Conservation (phyloP, 1,284 basidiomycete genomes). For the Stygiomarasmius scandens region DNA sequence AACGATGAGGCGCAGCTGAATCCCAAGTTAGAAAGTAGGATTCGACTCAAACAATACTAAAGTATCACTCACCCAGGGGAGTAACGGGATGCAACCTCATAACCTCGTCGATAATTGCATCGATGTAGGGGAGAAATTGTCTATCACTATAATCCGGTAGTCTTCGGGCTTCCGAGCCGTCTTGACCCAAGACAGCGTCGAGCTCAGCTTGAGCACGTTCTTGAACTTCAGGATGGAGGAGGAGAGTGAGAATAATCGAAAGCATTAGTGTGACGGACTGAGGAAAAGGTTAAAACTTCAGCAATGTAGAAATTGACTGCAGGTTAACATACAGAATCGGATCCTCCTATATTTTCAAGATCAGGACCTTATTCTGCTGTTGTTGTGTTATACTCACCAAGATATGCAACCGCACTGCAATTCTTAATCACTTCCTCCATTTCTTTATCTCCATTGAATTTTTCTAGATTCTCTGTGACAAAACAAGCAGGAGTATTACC, state of each 20-base stretch:
- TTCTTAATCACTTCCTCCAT: constrained; percentile 5
- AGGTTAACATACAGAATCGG: too few species aligned
- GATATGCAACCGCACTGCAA: background rate
- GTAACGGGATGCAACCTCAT: constrained; percentile 31
- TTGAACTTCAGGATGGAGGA: constrained; percentile 49
- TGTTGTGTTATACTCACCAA: background rate
- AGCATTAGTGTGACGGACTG: too few species aligned
- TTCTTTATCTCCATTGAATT: background rate
- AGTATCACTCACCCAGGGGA: background rate
- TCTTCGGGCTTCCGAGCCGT: constrained; percentile 23
- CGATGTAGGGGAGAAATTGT: constrained; percentile 54
- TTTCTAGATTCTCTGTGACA: background rate
- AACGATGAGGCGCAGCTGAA: constrained; percentile 39
- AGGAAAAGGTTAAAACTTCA: too few species aligned
- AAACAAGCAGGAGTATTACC: background rate
- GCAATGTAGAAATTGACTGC: too few species aligned
- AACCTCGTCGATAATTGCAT: constrained; percentile 51
- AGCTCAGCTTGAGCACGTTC: constrained; percentile 56
- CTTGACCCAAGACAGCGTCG: constrained; percentile 48
- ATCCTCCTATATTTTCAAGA: too few species aligned
- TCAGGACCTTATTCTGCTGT: too few species aligned
- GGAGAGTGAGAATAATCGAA: too few species aligned
- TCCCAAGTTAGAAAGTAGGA: too few species aligned
- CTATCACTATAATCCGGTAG: constrained; percentile 52
- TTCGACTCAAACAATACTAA: too few species aligned